phyloP scores from a whole-genome alignment of 2,329 filamentous ascomycete genomes.

The Davidsoniella eucalypti region DNA sequence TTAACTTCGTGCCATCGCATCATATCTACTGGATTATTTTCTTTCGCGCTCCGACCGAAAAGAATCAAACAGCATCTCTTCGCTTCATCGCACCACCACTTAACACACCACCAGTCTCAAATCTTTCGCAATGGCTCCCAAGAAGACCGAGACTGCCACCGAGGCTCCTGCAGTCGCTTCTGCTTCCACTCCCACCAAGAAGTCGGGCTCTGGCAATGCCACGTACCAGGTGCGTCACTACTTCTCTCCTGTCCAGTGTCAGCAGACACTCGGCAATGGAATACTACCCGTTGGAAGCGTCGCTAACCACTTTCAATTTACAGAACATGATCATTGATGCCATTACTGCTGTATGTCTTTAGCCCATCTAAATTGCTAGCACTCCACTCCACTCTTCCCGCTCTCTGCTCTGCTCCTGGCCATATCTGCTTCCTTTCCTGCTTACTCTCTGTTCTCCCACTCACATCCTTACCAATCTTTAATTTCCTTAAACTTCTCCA shows the following conservation, averaged over 20 bases:
- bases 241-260: background rate
- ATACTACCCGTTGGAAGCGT: background rate
- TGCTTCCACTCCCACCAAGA: constrained; percentile 26
- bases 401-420: background rate
- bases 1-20: constrained; percentile 4
- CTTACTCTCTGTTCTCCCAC: constrained; percentile 5
- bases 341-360: constrained; percentile 39
- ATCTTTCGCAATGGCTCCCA: constrained; percentile 37
- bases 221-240: constrained; percentile 39
- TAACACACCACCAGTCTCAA: background rate
- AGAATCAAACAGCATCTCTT: too few species aligned
- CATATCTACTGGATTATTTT: background rate
- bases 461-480: background rate
- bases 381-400: constrained; percentile 1
- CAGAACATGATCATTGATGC: constrained; percentile 49
- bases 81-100: background rate
- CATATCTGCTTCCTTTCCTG: background rate
- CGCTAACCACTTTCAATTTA: constrained; percentile 20
- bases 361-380: constrained; percentile 15
- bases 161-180: constrained; percentile 18
- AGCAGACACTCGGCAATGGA: background rate
- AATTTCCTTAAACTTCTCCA: constrained; percentile 11
- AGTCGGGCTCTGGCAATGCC: constrained; percentile 33
- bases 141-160: constrained; percentile 31
- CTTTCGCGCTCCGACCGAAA: background rate